Base-by-base conservation (phyloP, 2,329 filamentous ascomycete species). In the Ophiostoma triangulosporum region DNA sequence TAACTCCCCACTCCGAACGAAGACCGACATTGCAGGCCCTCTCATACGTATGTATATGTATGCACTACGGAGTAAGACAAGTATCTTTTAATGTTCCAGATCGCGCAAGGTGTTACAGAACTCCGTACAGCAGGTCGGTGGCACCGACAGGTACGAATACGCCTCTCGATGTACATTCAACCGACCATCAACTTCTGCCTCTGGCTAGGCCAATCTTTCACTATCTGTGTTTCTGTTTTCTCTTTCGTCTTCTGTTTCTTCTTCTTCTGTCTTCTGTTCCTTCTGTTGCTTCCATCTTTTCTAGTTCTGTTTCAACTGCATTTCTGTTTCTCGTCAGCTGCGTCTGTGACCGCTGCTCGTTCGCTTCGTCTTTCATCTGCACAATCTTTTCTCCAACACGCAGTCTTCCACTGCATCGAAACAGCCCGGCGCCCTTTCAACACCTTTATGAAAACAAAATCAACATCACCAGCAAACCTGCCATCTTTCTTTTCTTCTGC, bases 301-400 rank as follows among this genome's bases (percentile, higher is more conserved):
- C 32, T 27, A 3, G 14, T 43, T 43, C 38, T 43, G 12, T 43
- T 43, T 12, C 11, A 20, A 24, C 38, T n/a, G n/a, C n/a, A n/a
- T n/a, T 43, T 43, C 36, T 12, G 20, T 11, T 40, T 36, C 35
- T 43, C 45, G 17, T 27, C 49, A 17, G 33, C 46, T 31, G 29
- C 51, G 36, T 55, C 48, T 43, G 43, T 40, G 38, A 43, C 20
- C 46, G 27, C n/a, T 32, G 40, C 14, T 36, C 48, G 14, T 51
- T 43, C 3, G 29, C 40, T 17, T 29, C 48, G 11, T 48, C 49
- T n/a, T 50, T 26, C 20, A 43, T 3, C 20, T 26, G 11, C 15
- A 20, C n/a, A 43, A 32, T 53, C 46, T 26, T 51, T 17, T 38
- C 45, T 33, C 24, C 38, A 24, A 20, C 12, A 24, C 11, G 15